Evolutionary conservation across 1,284 basidiomycete genomes (phyloP), one percentile per base, ranked within the genome.

Genomic region (Trichosporon coremiiforme): DNA sequence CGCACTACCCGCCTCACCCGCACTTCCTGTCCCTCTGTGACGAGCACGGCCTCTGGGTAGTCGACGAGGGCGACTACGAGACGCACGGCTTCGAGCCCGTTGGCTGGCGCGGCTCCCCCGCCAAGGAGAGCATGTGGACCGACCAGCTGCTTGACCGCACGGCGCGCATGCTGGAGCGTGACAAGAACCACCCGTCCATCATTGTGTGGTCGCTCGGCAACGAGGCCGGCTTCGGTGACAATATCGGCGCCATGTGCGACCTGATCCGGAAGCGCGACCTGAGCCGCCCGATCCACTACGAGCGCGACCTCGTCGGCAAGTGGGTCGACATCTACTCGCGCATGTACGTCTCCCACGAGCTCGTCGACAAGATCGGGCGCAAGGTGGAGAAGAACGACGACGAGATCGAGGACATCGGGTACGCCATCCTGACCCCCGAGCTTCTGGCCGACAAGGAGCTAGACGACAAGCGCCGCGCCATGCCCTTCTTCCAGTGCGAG

Each of bases 111-210:
- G 57, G 70, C 15, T 72, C 69, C 25, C 75, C 75, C 2, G 68
- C 71, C 7, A 62, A 47, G 15, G 55, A 67, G 35, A 57, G 41
- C 3, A 45, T 35, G 33, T 76, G 67, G 67, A 70, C 68, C 6
- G 70, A 66, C 2, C 69, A 71, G 4, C 60, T 76, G 12, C 31
- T 76, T 17, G 66, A 74, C 67, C 71, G 75, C 10, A 68, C 64
- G 5, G 65, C 72, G 62, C 68, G 75, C 31, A 70, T 73, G 63
- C 66, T 76, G 6, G 74, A 75, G 68, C 71, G 75, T 8, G 75
- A 76, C 73, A 76, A 76, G 73, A 76, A 76, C 66, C 74, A 75
- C 65, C 70, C 74, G 4, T 72, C 71, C 12, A 70, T 76, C 60
- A 62, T 76, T 57, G 73, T 76, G 29, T 76, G 75, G 74, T 70